Conservation (phyloP, 2,329 filamentous ascomycete genomes). For the Trichoderma sp. region DNA sequence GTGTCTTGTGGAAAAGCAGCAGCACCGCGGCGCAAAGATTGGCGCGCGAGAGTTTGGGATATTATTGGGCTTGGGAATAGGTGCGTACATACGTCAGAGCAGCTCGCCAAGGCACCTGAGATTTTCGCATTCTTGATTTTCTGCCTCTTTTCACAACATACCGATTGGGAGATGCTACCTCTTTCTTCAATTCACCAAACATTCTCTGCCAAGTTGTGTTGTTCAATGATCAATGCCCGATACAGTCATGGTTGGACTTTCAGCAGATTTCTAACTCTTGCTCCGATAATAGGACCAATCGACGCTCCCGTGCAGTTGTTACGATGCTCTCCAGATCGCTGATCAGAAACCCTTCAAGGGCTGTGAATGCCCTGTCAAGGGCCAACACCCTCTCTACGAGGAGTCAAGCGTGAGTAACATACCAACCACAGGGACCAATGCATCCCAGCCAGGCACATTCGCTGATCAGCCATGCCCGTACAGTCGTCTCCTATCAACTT, state of each 20-base stretch:
- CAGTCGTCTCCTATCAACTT: conserved; percentile 55
- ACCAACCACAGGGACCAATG: neutral
- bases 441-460: neutral
- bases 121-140: neutral
- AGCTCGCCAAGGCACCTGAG: neutral
- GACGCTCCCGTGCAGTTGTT: neutral
- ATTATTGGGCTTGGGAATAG: neutral
- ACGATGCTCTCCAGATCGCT: conserved; percentile 30
- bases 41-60: neutral
- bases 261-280: neutral
- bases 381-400: conserved; percentile 24
- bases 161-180: neutral
- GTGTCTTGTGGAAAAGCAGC: neutral
- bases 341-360: conserved; percentile 26
- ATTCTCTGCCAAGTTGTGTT: neutral
- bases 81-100: conserved; percentile 10
- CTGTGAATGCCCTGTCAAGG: conserved; percentile 27
- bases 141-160: neutral
- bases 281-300: conserved; percentile 18
- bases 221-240: neutral
- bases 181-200: neutral
- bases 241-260: neutral
- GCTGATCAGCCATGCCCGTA: neutral
- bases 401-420: conserved; percentile 26
- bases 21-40: neutral